Evolutionary conservation across 176 grass and related monocot genomes (phyloP).

Genomic region (Raddia distichophylla): DNA sequence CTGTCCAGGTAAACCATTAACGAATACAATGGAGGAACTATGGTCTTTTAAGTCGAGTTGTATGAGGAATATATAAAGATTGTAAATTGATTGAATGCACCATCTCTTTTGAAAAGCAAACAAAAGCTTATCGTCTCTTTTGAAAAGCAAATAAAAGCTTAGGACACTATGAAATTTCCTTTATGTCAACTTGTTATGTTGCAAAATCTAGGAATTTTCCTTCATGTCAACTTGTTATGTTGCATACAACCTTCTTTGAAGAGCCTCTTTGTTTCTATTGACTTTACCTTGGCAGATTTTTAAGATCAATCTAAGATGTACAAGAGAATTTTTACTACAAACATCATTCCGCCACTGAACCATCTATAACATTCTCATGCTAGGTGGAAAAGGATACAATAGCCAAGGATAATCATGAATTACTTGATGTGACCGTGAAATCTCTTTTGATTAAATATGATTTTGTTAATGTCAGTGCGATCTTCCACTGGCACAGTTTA

Average conservation of each 20-base stretch:
- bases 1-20: background rate
- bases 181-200: background rate
- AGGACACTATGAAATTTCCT: background rate
- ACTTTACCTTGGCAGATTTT: background rate
- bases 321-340: background rate
- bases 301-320: background rate
- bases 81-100: background rate
- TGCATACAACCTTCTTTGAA: background rate
- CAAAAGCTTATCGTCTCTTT: background rate
- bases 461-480: background rate
- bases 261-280: background rate
- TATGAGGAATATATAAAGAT: background rate
- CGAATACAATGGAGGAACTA: background rate
- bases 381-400: background rate
- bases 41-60: background rate
- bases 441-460: conserved; percentile 9
- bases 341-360: background rate
- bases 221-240: background rate
- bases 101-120: background rate
- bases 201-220: background rate
- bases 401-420: background rate
- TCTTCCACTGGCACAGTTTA: background rate
- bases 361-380: background rate
- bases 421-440: background rate
- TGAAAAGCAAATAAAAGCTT: background rate